A percentile compares a stretch with the other conserved stretches of the same genome.
Conservation (phyloP, 2,329 filamentous ascomycete genomes). For the Venturia pyrina region DNA sequence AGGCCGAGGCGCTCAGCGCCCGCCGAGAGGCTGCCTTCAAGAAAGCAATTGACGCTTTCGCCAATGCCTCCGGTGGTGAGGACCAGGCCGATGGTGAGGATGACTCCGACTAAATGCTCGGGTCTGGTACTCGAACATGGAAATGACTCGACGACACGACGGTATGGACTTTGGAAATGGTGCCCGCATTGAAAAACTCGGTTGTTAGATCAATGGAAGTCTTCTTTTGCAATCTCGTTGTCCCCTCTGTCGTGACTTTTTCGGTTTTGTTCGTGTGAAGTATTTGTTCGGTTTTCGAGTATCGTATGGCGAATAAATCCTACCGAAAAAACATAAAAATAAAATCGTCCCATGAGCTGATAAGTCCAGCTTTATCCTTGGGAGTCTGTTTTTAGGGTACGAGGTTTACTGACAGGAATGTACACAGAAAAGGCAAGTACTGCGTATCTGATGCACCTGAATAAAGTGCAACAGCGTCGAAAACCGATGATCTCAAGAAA, state of each 20-base stretch:
- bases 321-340: too few species aligned
- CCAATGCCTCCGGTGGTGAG: constrained; percentile 16
- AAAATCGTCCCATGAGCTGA: too few species aligned
- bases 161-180: not conserved
- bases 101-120: constrained; percentile 18
- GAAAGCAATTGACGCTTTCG: constrained; percentile 16
- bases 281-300: too few species aligned
- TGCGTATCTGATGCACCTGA: too few species aligned
- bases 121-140: not conserved
- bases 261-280: too few species aligned
- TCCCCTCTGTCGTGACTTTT: not conserved
- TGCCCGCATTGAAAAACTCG: not conserved
- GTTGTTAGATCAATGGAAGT: not conserved
- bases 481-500: too few species aligned
- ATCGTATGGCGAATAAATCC: too few species aligned
- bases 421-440: too few species aligned
- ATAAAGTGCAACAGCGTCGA: too few species aligned
- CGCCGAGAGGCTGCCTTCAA: constrained; percentile 16
- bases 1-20: constrained; percentile 17
- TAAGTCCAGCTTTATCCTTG: too few species aligned
- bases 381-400: too few species aligned
- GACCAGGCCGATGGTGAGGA: constrained; percentile 20
- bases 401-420: too few species aligned
- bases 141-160: not conserved
- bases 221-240: not conserved